Conservation (phyloP, 2,329 filamentous ascomycete genomes). For the Neurospora crassa region DNA sequence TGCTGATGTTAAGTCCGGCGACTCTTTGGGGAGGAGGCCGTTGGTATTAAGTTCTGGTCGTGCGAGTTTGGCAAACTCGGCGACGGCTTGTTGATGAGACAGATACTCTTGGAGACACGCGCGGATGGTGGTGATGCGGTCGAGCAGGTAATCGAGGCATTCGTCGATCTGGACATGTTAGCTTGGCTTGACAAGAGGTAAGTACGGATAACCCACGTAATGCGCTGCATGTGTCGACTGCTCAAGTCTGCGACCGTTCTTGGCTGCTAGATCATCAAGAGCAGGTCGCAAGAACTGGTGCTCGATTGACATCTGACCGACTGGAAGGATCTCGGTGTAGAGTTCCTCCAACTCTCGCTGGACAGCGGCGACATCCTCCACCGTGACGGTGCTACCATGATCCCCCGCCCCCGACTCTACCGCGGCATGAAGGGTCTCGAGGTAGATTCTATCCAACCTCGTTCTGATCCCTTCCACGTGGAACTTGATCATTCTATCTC, state of each 20-base stretch:
- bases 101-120: not conserved
- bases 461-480: constrained; percentile 46
- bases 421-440: constrained; percentile 33
- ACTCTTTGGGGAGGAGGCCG: not conserved
- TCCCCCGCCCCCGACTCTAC: constrained; percentile 3
- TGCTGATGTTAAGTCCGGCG: not conserved
- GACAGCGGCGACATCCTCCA: constrained; percentile 38
- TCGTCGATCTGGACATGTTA: constrained; percentile 35
- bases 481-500: constrained; percentile 41
- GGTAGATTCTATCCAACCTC: constrained; percentile 44
- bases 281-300: constrained; percentile 58
- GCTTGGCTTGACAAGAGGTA: constrained; percentile 3
- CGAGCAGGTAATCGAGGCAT: constrained; percentile 41
- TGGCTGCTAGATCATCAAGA: constrained; percentile 33
- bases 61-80: not conserved
- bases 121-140: constrained; percentile 25
- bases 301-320: constrained; percentile 62
- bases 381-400: constrained; percentile 10
- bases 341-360: constrained; percentile 60
- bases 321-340: constrained; percentile 58
- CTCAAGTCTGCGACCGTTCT: constrained; percentile 32
- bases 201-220: constrained; percentile 34
- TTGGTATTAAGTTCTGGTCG: not conserved
- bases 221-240: constrained; percentile 37
- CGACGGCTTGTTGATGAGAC: not conserved